Evolutionary conservation across 1,139 yeast species (phyloP).

Genomic region (Pichia sp.): DNA sequence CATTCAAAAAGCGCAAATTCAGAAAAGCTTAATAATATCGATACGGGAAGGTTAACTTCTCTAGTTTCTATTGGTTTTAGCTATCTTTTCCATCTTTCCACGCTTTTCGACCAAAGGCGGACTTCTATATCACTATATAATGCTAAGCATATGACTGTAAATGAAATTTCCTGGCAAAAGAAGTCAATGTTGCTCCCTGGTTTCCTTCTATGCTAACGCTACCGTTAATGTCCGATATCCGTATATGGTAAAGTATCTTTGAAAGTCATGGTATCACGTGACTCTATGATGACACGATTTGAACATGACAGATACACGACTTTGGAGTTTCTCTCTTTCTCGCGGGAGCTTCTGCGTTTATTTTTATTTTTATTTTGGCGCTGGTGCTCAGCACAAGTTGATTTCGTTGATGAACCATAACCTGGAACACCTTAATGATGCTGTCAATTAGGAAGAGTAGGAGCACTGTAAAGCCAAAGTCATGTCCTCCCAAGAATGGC

Average conservation of each 20-base stretch:
- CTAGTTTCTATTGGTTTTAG: too few relatives aligned
- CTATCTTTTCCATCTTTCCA: too few relatives aligned
- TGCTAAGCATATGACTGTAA: too few relatives aligned
- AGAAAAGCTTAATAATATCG: constrained; percentile 4
- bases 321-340: not conserved
- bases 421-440: too few relatives aligned
- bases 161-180: too few relatives aligned
- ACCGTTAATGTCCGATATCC: too few relatives aligned
- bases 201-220: not conserved
- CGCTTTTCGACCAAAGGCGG: too few relatives aligned
- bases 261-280: not conserved
- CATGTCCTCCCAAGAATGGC: constrained; percentile 9
- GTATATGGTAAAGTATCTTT: not conserved
- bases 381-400: not conserved
- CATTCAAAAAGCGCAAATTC: constrained; percentile 39
- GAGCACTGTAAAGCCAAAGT: constrained; percentile 5
- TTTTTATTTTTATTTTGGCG: not conserved
- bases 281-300: not conserved
- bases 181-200: not conserved
- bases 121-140: too few relatives aligned
- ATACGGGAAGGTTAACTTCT: too few relatives aligned
- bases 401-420: not conserved
- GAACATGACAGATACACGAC: constrained; percentile 3
- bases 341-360: not conserved
- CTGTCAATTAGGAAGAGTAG: constrained; percentile 22